phyloP scores from a whole-genome alignment of 768 basidiomycete genomes.

The Pisolithus microcarpus region DNA sequence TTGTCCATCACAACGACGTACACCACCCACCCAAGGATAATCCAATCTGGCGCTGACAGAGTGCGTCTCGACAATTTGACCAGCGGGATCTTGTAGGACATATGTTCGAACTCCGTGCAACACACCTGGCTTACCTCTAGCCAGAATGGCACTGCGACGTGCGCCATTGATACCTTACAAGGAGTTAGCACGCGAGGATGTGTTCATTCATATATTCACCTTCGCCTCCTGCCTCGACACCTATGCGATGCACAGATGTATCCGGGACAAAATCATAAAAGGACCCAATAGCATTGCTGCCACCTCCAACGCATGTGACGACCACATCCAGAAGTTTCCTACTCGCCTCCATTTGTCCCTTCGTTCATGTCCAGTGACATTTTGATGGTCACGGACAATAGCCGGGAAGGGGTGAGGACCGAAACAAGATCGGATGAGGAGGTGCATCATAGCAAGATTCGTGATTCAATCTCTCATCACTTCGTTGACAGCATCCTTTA shows the following conservation, averaged over 20 bases:
- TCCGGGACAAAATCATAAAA: conserved; percentile 97
- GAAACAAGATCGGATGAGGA: too few relatives aligned
- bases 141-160: too few relatives aligned
- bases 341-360: conserved; percentile 64
- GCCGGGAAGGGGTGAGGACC: too few relatives aligned
- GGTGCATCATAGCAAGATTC: too few relatives aligned
- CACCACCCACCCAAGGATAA: conserved; percentile 92
- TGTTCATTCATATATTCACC: too few relatives aligned
- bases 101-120: conserved; percentile 96
- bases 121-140: too few relatives aligned
- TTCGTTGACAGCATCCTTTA: conserved; percentile 98
- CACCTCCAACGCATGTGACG: conserved; percentile 93
- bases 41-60: conserved; percentile 95
- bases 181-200: too few relatives aligned
- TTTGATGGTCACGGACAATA: conserved; percentile 96
- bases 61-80: conserved; percentile 96
- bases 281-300: conserved; percentile 94
- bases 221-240: conserved; percentile 97
- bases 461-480: too few relatives aligned
- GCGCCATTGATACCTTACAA: too few relatives aligned
- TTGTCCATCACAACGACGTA: conserved; percentile 92
- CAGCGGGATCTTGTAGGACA: conserved; percentile 78
- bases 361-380: conserved; percentile 94
- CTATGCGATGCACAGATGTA: conserved; percentile 75
- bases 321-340: conserved; percentile 92